Percentiles rank a stretch among this genome's conserved stretches.
Conservation (phyloP, 2,329 filamentous ascomycete genomes). For the Trichoderma aggressivum region DNA sequence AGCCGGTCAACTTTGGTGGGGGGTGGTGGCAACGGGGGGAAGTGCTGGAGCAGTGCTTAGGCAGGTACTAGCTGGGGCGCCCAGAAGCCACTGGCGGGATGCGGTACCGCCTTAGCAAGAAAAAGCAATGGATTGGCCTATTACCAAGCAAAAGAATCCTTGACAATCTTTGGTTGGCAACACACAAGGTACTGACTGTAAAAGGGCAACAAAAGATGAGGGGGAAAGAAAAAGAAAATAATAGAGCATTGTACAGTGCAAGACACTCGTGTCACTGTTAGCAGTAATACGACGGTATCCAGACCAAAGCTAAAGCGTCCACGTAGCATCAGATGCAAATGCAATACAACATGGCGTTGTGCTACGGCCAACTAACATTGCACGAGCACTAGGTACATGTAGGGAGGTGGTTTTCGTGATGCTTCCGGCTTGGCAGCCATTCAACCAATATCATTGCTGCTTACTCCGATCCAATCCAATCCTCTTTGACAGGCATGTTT, state of each 20-base stretch:
- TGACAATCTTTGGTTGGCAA: no score
- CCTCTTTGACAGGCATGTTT: background rate
- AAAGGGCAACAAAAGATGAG: no score
- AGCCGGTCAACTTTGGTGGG: background rate
- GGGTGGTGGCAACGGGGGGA: background rate
- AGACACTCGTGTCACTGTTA: background rate
- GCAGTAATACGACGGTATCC: background rate
- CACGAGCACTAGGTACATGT: background rate
- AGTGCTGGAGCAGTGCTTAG: background rate
- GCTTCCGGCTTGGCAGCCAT: background rate
- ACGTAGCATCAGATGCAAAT: conserved; percentile 2
- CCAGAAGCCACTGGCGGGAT: background rate
- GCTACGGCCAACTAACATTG: background rate
- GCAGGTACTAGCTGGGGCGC: background rate
- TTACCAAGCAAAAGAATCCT: background rate
- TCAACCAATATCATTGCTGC: background rate
- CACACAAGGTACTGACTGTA: no score
- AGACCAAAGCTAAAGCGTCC: background rate
- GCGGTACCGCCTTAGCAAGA: background rate
- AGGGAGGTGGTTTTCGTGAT: background rate
- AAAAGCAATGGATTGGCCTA: background rate
- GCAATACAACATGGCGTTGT: background rate
- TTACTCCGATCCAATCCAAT: background rate
- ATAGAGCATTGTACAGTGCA: background rate
- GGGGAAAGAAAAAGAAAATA: no score